Conservation (phyloP, 345 rosid genomes). For the Clausena lansium region DNA sequence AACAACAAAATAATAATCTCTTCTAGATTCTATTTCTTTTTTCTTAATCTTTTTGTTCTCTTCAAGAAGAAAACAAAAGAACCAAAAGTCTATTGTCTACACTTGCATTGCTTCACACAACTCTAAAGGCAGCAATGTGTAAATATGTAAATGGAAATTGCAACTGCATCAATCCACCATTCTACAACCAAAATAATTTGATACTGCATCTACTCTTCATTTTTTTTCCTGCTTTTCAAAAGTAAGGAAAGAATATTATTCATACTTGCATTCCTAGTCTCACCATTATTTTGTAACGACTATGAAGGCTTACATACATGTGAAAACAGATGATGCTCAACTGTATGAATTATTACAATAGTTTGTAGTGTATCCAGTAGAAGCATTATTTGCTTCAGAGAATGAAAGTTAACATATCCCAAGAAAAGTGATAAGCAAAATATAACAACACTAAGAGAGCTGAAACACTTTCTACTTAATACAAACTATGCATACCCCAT, state of each 20-base stretch:
- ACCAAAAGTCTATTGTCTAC: not conserved
- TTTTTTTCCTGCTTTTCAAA: not conserved
- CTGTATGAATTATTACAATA: not conserved
- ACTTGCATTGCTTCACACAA: not conserved
- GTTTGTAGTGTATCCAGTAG: not conserved
- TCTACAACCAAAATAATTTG: not conserved
- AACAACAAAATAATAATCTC: not conserved
- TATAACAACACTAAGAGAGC: not conserved
- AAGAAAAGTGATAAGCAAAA: not conserved
- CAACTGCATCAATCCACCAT: not conserved
- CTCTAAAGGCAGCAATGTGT: not conserved
- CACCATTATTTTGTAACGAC: not conserved
- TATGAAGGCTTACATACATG: not conserved
- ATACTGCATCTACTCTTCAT: not conserved
- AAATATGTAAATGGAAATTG: not conserved
- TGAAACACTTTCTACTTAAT: not conserved
- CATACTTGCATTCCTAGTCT: not conserved
- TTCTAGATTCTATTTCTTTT: not conserved
- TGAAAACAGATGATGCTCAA: not conserved
- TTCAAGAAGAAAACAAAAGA: not conserved
- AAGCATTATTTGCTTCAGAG: not conserved
- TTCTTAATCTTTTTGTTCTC: not conserved
- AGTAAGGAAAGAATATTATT: not conserved
- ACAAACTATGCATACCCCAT: conserved; percentile 31
- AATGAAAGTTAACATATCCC: not conserved